Evolutionary conservation across 176 grass and related monocot species (phyloP).

Genomic region (Elaeis guineensis): DNA sequence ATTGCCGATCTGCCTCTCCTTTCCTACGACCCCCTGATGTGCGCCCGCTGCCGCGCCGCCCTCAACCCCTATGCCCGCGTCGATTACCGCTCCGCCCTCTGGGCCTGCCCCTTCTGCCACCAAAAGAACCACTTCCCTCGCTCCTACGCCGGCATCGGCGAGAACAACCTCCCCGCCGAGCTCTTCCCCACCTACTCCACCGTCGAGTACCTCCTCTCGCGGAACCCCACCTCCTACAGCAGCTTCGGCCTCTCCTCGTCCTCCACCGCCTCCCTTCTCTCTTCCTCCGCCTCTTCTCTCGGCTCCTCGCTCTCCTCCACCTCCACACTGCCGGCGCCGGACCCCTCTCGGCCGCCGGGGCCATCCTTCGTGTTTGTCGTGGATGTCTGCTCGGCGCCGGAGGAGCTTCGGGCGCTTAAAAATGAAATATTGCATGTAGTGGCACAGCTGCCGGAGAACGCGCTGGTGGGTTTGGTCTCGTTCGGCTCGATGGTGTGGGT

Average conservation of each 20-base stretch:
- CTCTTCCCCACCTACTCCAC: slow-evolving; percentile 95
- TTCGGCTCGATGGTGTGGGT: slow-evolving; percentile 79
- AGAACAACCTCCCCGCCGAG: slow-evolving; percentile 77
- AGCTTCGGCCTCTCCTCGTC: slow-evolving; percentile 2
- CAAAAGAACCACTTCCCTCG: slow-evolving; percentile 58
- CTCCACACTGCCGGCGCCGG: neutral
- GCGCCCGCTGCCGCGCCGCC: slow-evolving; percentile 50
- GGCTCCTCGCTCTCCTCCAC: slow-evolving; percentile 1
- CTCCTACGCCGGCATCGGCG: slow-evolving; percentile 42
- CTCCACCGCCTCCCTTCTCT: neutral
- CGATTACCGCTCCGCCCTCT: slow-evolving; percentile 54
- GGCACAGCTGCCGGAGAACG: slow-evolving; percentile 63
- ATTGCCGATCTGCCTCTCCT: slow-evolving; percentile 69
- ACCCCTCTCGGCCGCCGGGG: neutral
- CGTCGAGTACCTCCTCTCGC: slow-evolving; percentile 67
- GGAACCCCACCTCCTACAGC: slow-evolving; percentile 26
- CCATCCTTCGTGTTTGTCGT: slow-evolving; percentile 66
- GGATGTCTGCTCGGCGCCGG: slow-evolving; percentile 37
- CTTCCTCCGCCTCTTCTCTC: slow-evolving; percentile 1
- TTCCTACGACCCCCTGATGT: slow-evolving; percentile 65
- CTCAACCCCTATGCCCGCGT: slow-evolving; percentile 83
- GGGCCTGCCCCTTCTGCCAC: slow-evolving; percentile 79
- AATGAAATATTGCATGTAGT: slow-evolving; percentile 63
- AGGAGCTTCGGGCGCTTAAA: slow-evolving; percentile 64
- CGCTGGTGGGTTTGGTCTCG: slow-evolving; percentile 59